A percentile compares a stretch with the other conserved stretches of the same genome.
Evolutionary conservation across 2,329 filamentous ascomycete genomes (phyloP).

Genomic region (Metarhizium guizhouense): DNA sequence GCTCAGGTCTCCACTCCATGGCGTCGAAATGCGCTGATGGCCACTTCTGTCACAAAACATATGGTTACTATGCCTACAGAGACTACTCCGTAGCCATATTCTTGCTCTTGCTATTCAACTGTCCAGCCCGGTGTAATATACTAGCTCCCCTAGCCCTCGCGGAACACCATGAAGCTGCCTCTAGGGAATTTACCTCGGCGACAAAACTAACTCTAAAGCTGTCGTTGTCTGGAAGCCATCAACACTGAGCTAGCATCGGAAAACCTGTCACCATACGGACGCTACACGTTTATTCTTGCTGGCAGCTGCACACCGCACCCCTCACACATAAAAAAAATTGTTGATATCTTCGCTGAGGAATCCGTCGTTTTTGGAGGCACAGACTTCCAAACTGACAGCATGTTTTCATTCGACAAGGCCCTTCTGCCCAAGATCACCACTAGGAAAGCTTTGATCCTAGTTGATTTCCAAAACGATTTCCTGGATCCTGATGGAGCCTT

Average conservation of each 20-base stretch:
- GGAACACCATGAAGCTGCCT: neutral
- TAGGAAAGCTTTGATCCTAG: slow-evolving; percentile 64
- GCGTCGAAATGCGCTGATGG: neutral
- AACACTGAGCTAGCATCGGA: neutral
- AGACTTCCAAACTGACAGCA: slow-evolving; percentile 13
- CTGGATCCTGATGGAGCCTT: slow-evolving; percentile 59
- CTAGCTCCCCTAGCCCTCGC: no score
- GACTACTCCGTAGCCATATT: neutral
- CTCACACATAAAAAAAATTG: neutral
- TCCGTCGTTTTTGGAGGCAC: neutral
- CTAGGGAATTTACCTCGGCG: neutral
- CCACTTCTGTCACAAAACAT: neutral
- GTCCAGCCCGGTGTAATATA: neutral
- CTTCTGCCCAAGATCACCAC: slow-evolving; percentile 48
- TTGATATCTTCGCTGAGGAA: neutral
- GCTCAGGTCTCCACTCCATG: neutral
- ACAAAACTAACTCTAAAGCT: neutral
- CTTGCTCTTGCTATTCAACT: neutral
- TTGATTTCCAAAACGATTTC: slow-evolving; percentile 91
- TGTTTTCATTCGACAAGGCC: slow-evolving; percentile 49
- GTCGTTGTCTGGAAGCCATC: neutral
- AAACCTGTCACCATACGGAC: neutral
- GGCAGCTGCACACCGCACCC: neutral
- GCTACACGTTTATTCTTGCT: neutral
- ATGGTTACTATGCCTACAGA: neutral